Evolutionary conservation across 2,329 filamentous ascomycete species (phyloP), one percentile per base, ranked within the genome.

Genomic region (Pyricularia sp.): DNA sequence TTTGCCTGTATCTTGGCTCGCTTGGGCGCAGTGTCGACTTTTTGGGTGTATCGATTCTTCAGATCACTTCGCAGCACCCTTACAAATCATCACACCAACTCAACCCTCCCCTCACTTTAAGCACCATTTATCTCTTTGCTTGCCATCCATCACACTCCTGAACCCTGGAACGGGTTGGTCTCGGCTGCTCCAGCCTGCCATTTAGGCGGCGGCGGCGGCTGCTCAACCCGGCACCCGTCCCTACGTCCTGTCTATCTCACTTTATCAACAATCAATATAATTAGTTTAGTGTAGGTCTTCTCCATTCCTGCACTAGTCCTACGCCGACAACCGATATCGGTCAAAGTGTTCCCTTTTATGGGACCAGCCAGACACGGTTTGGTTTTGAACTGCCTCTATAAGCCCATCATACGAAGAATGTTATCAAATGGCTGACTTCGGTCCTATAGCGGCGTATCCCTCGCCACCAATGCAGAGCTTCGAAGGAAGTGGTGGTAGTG

Each of bases 371-470:
- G 42, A 55, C 20, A 55, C 20, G 20, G 20, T 20, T 55, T 55
- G 17, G 42, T n/a, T 55, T 55, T 55, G 17, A 14, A 55, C 42
- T 9, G 42, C 42, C 11, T 55, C 42, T 9, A 55, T 20, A 55
- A 17, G 42, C 5, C 20, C 20, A 9, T 36, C 42, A 55, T 50
- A 50, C 36, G 2, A 20, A 55, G 6, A 9, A 9, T 63, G 26
- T 28, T 10, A 63, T 63, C 59, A 63, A 63, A 75, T 77, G 73
- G 74, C 79, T 81, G 76, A 81, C 76, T 67, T 74, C 68, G 74
- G 75, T 25, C 69, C 73, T 59, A 71, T 76, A 77, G 78, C 74
- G 71, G 78, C 74, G 71, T 84, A 84, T 65, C 81, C 82, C 30
- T 76, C 78, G 61, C 77, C 77, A 64, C 75, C 75, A 64, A 74